A percentile compares a stretch with the other conserved stretches of the same genome.
Conservation (phyloP, 2,329 filamentous ascomycete genomes). For the Alternaria incomplexa region DNA sequence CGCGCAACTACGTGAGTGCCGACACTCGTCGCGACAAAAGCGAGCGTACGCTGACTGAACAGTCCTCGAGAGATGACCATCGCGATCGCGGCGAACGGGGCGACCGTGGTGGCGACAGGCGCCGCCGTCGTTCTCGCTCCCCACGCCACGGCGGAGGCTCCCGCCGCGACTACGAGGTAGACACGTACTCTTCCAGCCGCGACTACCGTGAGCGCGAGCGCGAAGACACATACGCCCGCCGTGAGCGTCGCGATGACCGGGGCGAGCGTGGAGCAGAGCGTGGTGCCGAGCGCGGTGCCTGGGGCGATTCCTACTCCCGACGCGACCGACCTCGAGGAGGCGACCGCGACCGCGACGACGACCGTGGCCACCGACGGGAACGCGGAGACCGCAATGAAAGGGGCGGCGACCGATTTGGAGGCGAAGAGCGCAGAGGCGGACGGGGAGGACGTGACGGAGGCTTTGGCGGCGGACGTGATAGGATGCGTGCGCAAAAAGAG, state of each 20-base stretch:
- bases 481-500: conserved; percentile 70
- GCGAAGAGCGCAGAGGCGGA: conserved; percentile 45
- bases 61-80: conserved; percentile 41
- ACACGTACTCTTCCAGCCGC: conserved; percentile 91
- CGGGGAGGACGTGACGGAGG: conserved; percentile 34
- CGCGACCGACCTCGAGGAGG: conserved; percentile 42
- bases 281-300: conserved; percentile 59
- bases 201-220: conserved; percentile 92
- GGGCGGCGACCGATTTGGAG: conserved; percentile 58
- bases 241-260: conserved; percentile 61
- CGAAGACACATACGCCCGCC: conserved; percentile 85
- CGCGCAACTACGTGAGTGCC: conserved; percentile 49
- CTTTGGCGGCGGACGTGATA: conserved; percentile 52
- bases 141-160: conserved; percentile 70
- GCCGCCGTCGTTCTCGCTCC: conserved; percentile 81
- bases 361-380: conserved; percentile 43
- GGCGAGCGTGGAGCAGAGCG: conserved; percentile 18
- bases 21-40: conserved; percentile 12
- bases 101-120: conserved; percentile 41
- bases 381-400: conserved; percentile 53
- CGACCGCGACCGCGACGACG: conserved; percentile 41
- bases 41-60: conserved; percentile 29
- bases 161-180: conserved; percentile 74
- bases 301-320: conserved; percentile 60
- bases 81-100: conserved; percentile 30